Percentiles rank a stretch among this genome's conserved stretches.
Conservation (phyloP, 768 basidiomycete genomes). For the Psilocybe tampanensis region DNA sequence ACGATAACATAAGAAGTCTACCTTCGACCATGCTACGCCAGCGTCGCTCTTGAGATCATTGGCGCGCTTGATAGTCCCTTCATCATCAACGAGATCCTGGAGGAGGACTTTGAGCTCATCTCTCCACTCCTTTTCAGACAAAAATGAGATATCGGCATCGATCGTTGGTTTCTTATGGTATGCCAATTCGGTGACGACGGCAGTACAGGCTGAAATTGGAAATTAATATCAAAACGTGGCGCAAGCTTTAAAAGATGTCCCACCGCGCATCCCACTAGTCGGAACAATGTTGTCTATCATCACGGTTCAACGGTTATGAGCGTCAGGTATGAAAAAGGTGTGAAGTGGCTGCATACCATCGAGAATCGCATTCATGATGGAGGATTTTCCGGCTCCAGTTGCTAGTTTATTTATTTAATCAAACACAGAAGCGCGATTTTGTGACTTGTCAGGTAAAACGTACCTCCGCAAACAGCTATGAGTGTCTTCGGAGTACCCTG, state of each 20-base stretch:
- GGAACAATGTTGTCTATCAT: constrained; percentile 60
- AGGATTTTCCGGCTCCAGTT: constrained; percentile 65
- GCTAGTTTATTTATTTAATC: constrained; percentile 32
- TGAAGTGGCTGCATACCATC: constrained; percentile 40
- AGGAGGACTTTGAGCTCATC: constrained; percentile 57
- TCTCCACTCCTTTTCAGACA: constrained; percentile 58
- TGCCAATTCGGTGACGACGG: constrained; percentile 63
- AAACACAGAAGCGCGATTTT: neutral
- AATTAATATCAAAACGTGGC: neutral
- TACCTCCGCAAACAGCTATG: constrained; percentile 69
- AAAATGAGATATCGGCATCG: constrained; percentile 61
- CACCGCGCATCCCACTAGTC: constrained; percentile 68
- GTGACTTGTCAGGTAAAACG: constrained; percentile 13
- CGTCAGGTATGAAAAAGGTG: neutral
- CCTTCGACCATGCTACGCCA: constrained; percentile 65
- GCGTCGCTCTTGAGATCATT: constrained; percentile 61
- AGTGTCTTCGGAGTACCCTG: constrained; percentile 58
- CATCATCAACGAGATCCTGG: constrained; percentile 61
- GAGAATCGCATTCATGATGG: constrained; percentile 60
- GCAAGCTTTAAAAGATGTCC: neutral
- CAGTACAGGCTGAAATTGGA: constrained; percentile 54
- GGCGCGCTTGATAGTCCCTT: constrained; percentile 52
- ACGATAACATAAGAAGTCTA: constrained; percentile 17
- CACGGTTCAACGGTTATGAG: neutral
- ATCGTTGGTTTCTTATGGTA: constrained; percentile 58